Evolutionary conservation across 2,329 filamentous ascomycete genomes (phyloP).

Genomic region (Beauveria asiatica): DNA sequence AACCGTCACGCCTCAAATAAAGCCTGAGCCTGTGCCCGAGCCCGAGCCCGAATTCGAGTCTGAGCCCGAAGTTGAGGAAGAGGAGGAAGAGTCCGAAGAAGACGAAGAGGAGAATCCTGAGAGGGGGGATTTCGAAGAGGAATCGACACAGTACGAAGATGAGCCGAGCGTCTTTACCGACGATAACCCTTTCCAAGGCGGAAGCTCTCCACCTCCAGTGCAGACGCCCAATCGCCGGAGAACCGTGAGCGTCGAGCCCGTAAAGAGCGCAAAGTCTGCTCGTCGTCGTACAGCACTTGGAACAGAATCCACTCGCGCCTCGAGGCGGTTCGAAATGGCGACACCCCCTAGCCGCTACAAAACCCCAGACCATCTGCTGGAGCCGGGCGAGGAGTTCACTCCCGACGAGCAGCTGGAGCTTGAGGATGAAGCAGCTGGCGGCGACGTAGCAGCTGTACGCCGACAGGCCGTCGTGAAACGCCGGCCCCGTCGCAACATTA

Average conservation of each 20-base stretch:
- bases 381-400: slow-evolving; percentile 86
- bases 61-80: slow-evolving; percentile 32
- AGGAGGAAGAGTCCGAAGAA: slow-evolving; percentile 30
- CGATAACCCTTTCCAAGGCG: slow-evolving; percentile 90
- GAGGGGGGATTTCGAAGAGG: slow-evolving; percentile 26
- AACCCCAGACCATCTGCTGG: slow-evolving; percentile 35
- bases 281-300: slow-evolving; percentile 36
- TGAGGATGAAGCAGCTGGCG: slow-evolving; percentile 54
- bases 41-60: slow-evolving; percentile 38
- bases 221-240: slow-evolving; percentile 43
- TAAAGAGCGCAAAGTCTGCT: slow-evolving; percentile 32
- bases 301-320: slow-evolving; percentile 23
- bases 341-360: slow-evolving; percentile 27
- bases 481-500: slow-evolving; percentile 38
- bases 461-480: slow-evolving; percentile 30
- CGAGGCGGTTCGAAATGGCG: slow-evolving; percentile 51
- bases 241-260: slow-evolving; percentile 35
- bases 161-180: slow-evolving; percentile 65
- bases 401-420: slow-evolving; percentile 81
- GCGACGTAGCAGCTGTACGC: slow-evolving; percentile 37
- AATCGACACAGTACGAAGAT: slow-evolving; percentile 27
- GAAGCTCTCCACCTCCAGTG: slow-evolving; percentile 56
- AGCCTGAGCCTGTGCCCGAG: slow-evolving; percentile 32
- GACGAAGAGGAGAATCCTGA: slow-evolving; percentile 38
- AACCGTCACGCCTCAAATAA: slow-evolving; percentile 44